phyloP scores from a whole-genome alignment of 805 yeast genomes.

The Lipomyces yamadae region DNA sequence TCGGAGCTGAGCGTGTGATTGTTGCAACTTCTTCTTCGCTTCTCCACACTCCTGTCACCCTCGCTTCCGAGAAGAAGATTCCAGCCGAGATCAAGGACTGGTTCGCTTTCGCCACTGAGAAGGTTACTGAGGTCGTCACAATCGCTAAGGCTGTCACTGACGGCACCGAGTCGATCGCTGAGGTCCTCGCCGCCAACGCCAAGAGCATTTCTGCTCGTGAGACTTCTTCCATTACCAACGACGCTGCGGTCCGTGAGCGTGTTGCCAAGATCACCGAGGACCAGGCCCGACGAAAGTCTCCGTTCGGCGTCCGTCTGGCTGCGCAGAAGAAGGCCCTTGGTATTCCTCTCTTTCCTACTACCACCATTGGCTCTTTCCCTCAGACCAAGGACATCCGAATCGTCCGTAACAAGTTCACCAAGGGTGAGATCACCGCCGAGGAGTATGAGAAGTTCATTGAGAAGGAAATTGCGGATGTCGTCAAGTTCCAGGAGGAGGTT shows the following conservation, averaged over 20 bases:
- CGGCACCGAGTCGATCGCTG: slow-evolving; percentile 67
- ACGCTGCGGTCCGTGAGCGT: slow-evolving; percentile 87
- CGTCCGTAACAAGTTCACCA: slow-evolving; percentile 96
- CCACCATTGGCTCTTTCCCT: slow-evolving; percentile 99
- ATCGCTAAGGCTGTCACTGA: slow-evolving; percentile 87
- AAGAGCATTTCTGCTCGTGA: slow-evolving; percentile 82
- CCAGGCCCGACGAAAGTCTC: slow-evolving; percentile 77
- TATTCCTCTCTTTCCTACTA: slow-evolving; percentile 99
- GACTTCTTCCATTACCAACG: slow-evolving; percentile 86
- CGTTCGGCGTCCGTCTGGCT: slow-evolving; percentile 84
- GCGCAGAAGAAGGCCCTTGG: slow-evolving; percentile 87
- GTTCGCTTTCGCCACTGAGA: slow-evolving; percentile 99
- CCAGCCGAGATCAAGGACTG: slow-evolving; percentile 89
- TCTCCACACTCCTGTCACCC: slow-evolving; percentile 98
- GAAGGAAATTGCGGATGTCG: slow-evolving; percentile 92
- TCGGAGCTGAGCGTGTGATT: slow-evolving; percentile 84
- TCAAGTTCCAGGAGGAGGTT: slow-evolving; percentile 98
- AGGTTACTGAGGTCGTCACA: slow-evolving; percentile 86
- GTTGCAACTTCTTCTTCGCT: slow-evolving; percentile 96
- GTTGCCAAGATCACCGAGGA: slow-evolving; percentile 71
- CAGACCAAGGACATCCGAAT: slow-evolving; percentile 99
- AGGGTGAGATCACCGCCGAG: slow-evolving; percentile 94
- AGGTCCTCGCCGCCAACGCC: slow-evolving; percentile 82
- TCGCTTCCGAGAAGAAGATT: slow-evolving; percentile 88
- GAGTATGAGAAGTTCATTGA: slow-evolving; percentile 96